Percentiles rank a stretch among this genome's conserved stretches.
Evolutionary conservation across 352 stramenopile genomes (phyloP).

Genomic region (Phytophthora uliginosa): DNA sequence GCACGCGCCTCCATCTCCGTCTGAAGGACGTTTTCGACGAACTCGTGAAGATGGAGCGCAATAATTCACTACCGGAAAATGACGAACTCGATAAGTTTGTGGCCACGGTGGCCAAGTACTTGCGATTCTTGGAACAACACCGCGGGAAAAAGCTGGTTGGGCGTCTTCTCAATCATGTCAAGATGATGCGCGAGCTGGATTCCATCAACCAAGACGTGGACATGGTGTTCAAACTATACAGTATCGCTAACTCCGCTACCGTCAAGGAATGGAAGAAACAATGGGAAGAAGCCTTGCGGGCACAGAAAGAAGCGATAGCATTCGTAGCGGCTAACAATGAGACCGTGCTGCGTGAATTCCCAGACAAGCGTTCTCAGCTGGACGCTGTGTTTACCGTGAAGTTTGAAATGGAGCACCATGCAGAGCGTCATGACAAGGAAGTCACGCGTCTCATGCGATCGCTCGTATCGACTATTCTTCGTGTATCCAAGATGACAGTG

Average conservation of each 20-base stretch:
- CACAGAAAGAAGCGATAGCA: neutral
- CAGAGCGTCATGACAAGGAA: neutral
- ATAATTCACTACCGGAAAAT: neutral
- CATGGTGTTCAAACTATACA: constrained; percentile 19
- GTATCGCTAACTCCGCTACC: neutral
- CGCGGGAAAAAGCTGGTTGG: neutral
- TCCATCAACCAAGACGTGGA: constrained; percentile 32
- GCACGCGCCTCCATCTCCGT: neutral
- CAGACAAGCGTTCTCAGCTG: neutral
- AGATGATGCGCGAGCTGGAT: constrained; percentile 18
- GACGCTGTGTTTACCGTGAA: constrained; percentile 6
- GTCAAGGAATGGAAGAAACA: constrained; percentile 24
- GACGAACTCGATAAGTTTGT: constrained; percentile 16
- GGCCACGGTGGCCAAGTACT: neutral
- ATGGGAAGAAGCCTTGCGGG: neutral
- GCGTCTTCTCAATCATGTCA: constrained; percentile 1
- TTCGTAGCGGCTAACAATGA: neutral
- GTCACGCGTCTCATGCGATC: neutral
- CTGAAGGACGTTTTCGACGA: constrained; percentile 11
- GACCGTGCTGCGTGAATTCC: neutral
- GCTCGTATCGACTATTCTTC: neutral
- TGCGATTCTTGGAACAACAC: constrained; percentile 7
- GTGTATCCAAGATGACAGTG: neutral
- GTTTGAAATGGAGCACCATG: constrained; percentile 7
- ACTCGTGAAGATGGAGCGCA: constrained; percentile 17